These are phyloP conservation scores for Cystofilobasidium bisporidii DNA, from an alignment of 768 basidiomycete species.

Conservation along the genomic window DNA sequence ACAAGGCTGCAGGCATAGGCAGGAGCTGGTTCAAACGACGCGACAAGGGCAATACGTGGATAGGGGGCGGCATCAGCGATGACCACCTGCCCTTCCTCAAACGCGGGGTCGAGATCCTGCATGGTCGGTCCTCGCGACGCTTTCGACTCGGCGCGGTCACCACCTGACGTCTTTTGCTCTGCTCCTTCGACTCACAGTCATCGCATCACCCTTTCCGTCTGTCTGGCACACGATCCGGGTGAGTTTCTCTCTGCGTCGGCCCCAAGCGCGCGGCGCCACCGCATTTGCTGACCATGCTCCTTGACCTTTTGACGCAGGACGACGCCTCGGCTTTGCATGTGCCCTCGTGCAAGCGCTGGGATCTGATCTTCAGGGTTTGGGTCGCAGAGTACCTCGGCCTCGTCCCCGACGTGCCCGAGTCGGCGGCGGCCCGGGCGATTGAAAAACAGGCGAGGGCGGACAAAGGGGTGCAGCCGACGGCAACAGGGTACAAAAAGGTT, in stretches of 20 bases:
- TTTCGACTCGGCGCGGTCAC: conserved; percentile 31
- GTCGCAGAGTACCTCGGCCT: conserved; percentile 74
- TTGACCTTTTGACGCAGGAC: conserved; percentile 50
- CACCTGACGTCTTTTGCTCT: neutral
- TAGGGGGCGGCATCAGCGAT: conserved; percentile 56
- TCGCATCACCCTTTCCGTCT: conserved; percentile 73
- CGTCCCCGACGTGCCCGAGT: neutral
- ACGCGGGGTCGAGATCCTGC: conserved; percentile 74
- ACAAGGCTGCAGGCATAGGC: conserved; percentile 39
- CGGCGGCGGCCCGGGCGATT: too few relatives aligned
- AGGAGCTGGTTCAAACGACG: conserved; percentile 49
- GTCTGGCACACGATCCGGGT: conserved; percentile 82
- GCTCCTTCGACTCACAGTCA: conserved; percentile 45
- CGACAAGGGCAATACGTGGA: conserved; percentile 37
- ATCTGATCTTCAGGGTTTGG: conserved; percentile 74
- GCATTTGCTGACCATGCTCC: neutral
- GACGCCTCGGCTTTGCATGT: conserved; percentile 48
- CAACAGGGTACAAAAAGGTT: conserved; percentile 8
- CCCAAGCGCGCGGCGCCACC: neutral
- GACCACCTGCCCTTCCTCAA: conserved; percentile 86
- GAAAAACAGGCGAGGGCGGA: too few relatives aligned
- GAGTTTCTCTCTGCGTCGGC: too few relatives aligned
- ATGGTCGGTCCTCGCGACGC: conserved; percentile 64
- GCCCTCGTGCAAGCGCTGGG: conserved; percentile 46
- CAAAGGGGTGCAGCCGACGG: conserved; percentile 5